Evolutionary conservation across 495 filamentous ascomycete genomes (phyloP).

Genomic region (Mytilinidion resinicola): DNA sequence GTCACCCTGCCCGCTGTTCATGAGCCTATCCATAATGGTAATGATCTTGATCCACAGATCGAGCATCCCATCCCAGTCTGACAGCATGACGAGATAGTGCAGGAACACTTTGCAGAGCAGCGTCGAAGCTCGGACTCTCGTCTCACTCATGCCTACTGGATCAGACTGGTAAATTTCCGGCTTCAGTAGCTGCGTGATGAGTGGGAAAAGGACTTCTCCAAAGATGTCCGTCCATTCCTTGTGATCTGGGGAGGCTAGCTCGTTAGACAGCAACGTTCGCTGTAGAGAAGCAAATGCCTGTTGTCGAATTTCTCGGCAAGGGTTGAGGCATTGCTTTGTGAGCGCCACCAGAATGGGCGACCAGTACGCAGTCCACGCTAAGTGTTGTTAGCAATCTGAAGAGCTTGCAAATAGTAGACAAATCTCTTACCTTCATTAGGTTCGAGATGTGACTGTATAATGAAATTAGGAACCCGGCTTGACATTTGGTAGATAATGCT

Average conservation of each 20-base stretch:
- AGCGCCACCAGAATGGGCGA: conserved; percentile 86
- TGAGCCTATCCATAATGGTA: conserved; percentile 90
- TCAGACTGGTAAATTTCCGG: conserved; percentile 94
- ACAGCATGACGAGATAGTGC: conserved; percentile 81
- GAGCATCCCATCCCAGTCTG: conserved; percentile 84
- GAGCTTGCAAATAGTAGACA: background rate
- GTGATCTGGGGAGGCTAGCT: conserved; percentile 69
- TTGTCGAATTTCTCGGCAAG: conserved; percentile 87
- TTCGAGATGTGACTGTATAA: conserved; percentile 89
- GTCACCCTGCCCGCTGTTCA: conserved; percentile 93
- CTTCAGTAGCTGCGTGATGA: conserved; percentile 81
- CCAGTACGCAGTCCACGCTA: conserved; percentile 98
- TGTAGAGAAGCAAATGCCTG: conserved; percentile 84
- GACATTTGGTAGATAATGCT: conserved; percentile 74
- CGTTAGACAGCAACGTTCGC: conserved; percentile 71
- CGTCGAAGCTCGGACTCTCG: conserved; percentile 83
- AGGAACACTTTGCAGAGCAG: conserved; percentile 92
- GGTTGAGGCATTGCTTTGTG: conserved; percentile 86
- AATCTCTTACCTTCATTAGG: conserved; percentile 61
- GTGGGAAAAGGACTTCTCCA: conserved; percentile 88
- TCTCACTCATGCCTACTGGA: conserved; percentile 89
- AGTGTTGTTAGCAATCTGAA: conserved; percentile 7
- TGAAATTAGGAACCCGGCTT: conserved; percentile 70
- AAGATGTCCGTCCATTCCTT: conserved; percentile 95
- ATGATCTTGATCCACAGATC: conserved; percentile 89